Conservation (phyloP, 805 yeast species). For the Maudiozyma turicensis region DNA sequence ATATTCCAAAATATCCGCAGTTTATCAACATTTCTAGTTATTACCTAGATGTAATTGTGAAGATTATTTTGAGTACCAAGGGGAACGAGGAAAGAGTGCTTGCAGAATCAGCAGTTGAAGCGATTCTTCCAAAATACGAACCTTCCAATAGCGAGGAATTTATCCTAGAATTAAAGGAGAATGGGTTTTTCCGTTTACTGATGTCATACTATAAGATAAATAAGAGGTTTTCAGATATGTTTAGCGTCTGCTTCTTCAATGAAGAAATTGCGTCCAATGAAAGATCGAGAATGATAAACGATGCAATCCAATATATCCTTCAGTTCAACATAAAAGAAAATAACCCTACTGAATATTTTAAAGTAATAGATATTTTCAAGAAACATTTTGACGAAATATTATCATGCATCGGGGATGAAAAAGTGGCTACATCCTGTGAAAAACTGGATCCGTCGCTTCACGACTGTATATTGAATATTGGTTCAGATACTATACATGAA, state of each 20-base stretch:
- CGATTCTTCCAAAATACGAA: constrained; percentile 56
- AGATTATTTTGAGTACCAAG: constrained; percentile 30
- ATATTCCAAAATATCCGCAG: constrained; percentile 77
- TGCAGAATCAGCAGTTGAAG: constrained; percentile 54
- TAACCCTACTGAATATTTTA: constrained; percentile 2
- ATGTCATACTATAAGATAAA: constrained; percentile 16
- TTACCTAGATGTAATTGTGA: constrained; percentile 38
- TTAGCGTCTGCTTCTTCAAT: constrained; percentile 1
- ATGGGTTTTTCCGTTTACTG: constrained; percentile 17
- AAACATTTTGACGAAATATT: constrained; percentile 9
- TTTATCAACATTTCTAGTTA: constrained; percentile 65
- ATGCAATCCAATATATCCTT: not conserved
- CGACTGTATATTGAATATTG: constrained; percentile 4
- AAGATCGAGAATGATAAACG: not conserved
- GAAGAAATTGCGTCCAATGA: not conserved
- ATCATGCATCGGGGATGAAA: constrained; percentile 3
- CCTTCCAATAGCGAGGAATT: constrained; percentile 45
- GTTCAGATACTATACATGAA: not conserved
- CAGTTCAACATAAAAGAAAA: not conserved
- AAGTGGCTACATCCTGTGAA: constrained; percentile 6
- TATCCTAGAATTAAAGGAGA: constrained; percentile 16
- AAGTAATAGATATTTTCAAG: constrained; percentile 5
- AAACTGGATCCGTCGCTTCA: constrained; percentile 17
- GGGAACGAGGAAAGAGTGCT: not conserved
- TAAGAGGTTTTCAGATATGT: constrained; percentile 8